Conservation (phyloP, 2,329 filamentous ascomycete species). For the Stromatinia cepivora region DNA sequence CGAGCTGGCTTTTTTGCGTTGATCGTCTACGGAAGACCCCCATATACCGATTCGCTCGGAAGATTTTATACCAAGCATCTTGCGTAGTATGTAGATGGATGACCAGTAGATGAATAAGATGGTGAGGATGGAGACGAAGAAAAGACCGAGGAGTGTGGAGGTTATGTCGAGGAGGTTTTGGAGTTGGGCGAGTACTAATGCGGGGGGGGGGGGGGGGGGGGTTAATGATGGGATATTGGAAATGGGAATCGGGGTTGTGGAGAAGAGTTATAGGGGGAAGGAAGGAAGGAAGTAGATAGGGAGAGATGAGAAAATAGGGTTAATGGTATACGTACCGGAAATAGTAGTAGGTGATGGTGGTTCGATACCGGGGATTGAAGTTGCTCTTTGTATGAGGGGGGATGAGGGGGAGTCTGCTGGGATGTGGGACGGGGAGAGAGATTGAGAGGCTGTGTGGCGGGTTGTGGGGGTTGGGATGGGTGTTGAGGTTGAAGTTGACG, state of each 20-base stretch:
- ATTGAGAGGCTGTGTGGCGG: not conserved
- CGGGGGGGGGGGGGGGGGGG: too few species aligned
- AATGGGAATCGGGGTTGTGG: not conserved
- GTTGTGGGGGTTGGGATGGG: not conserved
- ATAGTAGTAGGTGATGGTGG: not conserved
- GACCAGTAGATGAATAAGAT: conserved; percentile 19
- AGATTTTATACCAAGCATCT: not conserved
- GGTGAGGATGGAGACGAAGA: not conserved
- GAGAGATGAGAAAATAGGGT: not conserved
- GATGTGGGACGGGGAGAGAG: not conserved
- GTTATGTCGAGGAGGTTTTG: conserved; percentile 21
- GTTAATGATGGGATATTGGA: not conserved
- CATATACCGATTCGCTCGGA: not conserved
- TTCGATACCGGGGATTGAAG: not conserved
- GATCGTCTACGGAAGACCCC: not conserved
- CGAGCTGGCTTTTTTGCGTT: not conserved
- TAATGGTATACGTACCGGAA: not conserved
- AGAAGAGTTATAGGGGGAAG: not conserved
- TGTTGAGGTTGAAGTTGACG: not conserved
- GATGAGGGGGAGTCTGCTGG: not conserved
- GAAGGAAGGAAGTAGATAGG: not conserved
- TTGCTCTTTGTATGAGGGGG: not conserved
- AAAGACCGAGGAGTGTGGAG: conserved; percentile 11
- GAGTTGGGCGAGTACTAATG: conserved; percentile 5
- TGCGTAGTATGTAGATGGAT: not conserved